These are phyloP conservation scores for Astrephomene gubernaculifera DNA, from an alignment of 139 green algal species.

Conservation along the genomic window DNA sequence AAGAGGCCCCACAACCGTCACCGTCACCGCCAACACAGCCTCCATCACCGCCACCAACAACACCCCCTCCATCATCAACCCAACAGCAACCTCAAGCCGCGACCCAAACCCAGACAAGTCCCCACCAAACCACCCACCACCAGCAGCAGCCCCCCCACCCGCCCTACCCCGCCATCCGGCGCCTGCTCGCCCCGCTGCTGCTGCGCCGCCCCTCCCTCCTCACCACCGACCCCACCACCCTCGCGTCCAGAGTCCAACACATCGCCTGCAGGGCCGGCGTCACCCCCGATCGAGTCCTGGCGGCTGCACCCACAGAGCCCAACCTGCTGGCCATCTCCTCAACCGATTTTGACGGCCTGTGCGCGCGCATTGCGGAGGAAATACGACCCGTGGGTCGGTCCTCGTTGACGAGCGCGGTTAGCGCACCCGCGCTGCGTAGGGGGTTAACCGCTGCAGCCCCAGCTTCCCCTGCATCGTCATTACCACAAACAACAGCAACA, in stretches of 20 bases:
- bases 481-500: too few species aligned
- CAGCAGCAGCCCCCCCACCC: background rate
- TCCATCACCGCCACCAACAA: too few species aligned
- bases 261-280: background rate
- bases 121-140: too few species aligned
- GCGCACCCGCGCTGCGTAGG: too few species aligned
- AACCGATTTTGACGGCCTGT: conserved; percentile 22
- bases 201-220: conserved; percentile 13
- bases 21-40: too few species aligned
- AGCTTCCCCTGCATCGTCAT: too few species aligned
- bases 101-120: too few species aligned
- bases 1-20: too few species aligned
- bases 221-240: background rate
- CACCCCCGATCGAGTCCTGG: background rate
- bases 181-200: background rate
- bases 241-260: conserved; percentile 5
- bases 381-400: background rate
- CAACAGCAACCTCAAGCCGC: too few species aligned
- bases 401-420: too few species aligned
- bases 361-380: background rate
- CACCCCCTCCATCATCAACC: too few species aligned
- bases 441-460: too few species aligned
- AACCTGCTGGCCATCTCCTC: conserved; percentile 38
- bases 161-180: background rate
- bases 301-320: background rate